Base-by-base conservation (phyloP, 106 monocot species). In the Dactylorhiza incarnata region DNA sequence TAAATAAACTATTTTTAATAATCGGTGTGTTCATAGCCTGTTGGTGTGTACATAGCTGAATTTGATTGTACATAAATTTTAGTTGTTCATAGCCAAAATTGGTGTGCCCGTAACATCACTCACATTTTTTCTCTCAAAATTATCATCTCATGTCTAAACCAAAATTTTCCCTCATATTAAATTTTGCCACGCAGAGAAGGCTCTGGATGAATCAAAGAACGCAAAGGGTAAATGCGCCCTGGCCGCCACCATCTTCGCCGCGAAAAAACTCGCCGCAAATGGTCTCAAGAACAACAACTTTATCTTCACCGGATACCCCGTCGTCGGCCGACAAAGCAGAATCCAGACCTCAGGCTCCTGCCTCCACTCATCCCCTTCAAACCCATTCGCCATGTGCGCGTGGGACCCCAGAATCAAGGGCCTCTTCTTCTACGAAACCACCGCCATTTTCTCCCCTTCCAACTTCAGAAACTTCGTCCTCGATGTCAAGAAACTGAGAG, bases 331-430 rank as follows among this genome's bases (percentile, higher is more conserved):
- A 13, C 94, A 94, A 69, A 82, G 88, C 8, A 88, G 79, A 76
- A 94, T 94, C 86, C 94, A 94, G 77, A 90, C 90, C 7, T 94
- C 94, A 2, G 94, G 94, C 12, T 88, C 90, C 14, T 94, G 90
- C 79, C 73, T 76, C 14, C 82, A 78, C 46, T 94, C 93, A 1
- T 66, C 90, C 4, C 0, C 56, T 6, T 8, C 69, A 8, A 72
- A 91, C 77, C 11, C 16, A 10, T 15, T 83, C 4, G 84, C 52
- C 77, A 75, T 29, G n/a, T 94, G 94, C 63, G 77, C 86, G 1
- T 94, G 94, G 94, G 90, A 94, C 75, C 90, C 94, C 9, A 74
- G 88, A 77, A 81, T 83, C 81, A 86, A 82, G 44, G 94, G 84
- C 3, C 86, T 94, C 6, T 85, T 81, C 81, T 94, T 94, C 88